Percentiles rank a stretch among this genome's conserved stretches.
These are phyloP conservation scores for Lachancea quebecensis DNA, from an alignment of 805 yeast species.

Conservation along the genomic window DNA sequence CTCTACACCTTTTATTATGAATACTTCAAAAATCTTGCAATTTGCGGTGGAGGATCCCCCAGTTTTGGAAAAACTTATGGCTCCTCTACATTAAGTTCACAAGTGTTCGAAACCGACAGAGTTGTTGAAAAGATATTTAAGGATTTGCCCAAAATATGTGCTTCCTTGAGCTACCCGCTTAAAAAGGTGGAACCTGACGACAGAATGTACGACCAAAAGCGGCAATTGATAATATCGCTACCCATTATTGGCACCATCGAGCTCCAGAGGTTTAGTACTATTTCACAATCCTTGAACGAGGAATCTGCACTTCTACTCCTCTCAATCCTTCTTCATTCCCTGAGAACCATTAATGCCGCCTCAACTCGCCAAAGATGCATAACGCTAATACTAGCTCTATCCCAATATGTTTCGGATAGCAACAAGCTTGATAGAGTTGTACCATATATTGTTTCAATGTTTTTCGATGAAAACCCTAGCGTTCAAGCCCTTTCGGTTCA, in stretches of 20 bases:
- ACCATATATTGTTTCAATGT: slow-evolving; percentile 67
- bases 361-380: slow-evolving; percentile 44
- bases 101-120: slow-evolving; percentile 15
- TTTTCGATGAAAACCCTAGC: slow-evolving; percentile 57
- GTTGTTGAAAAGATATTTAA: slow-evolving; percentile 49
- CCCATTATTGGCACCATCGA: slow-evolving; percentile 10
- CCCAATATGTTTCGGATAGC: slow-evolving; percentile 74
- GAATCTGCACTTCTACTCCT: slow-evolving; percentile 25
- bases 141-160: slow-evolving; percentile 43
- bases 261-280: slow-evolving; percentile 6
- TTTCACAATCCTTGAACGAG: slow-evolving; percentile 12
- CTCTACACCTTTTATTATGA: slow-evolving; percentile 66
- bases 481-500: slow-evolving; percentile 64
- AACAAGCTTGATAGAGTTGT: slow-evolving; percentile 77
- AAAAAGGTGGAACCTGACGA: background rate
- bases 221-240: slow-evolving; percentile 4
- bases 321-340: slow-evolving; percentile 22
- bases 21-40: slow-evolving; percentile 44
- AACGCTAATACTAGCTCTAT: slow-evolving; percentile 66
- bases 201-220: background rate
- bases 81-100: slow-evolving; percentile 15
- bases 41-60: slow-evolving; percentile 19
- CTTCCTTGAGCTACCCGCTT: slow-evolving; percentile 17
- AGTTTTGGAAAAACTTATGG: slow-evolving; percentile 14
- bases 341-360: slow-evolving; percentile 19